A percentile compares a stretch with the other conserved stretches of the same genome.
These are phyloP conservation scores for Basidiobolus heterosporus DNA, from an alignment of 371 early-diverging fungal species.

Conservation along the genomic window DNA sequence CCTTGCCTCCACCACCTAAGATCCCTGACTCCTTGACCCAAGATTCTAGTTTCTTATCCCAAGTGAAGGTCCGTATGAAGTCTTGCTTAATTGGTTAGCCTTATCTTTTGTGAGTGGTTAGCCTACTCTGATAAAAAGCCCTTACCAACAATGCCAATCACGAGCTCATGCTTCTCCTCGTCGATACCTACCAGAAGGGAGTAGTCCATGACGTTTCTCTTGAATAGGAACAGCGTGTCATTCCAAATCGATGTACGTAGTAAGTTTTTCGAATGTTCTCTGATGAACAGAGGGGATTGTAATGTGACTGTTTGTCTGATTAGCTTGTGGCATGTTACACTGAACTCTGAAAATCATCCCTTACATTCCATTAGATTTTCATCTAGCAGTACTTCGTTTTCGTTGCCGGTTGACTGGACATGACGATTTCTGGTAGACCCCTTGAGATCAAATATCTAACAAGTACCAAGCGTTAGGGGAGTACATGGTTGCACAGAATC, in stretches of 20 bases:
- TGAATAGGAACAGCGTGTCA: slow-evolving; percentile 75
- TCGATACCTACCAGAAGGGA: slow-evolving; percentile 83
- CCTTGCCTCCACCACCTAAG: slow-evolving; percentile 67
- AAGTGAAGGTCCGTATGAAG: slow-evolving; percentile 88
- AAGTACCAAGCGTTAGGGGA: background rate
- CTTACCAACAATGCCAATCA: slow-evolving; percentile 83
- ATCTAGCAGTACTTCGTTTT: slow-evolving; percentile 77
- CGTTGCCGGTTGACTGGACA: slow-evolving; percentile 65
- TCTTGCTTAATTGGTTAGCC: slow-evolving; percentile 24
- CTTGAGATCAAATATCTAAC: slow-evolving; percentile 80
- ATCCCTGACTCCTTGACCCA: slow-evolving; percentile 86
- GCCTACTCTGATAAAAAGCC: background rate
- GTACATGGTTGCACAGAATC: background rate
- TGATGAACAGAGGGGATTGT: slow-evolving; percentile 73
- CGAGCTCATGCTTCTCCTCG: slow-evolving; percentile 56
- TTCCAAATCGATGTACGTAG: slow-evolving; percentile 64
- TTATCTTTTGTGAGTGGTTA: background rate
- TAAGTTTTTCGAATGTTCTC: slow-evolving; percentile 67
- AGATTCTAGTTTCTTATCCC: slow-evolving; percentile 89
- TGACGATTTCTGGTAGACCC: slow-evolving; percentile 87
- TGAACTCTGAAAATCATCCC: slow-evolving; percentile 3
- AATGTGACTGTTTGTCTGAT: background rate
- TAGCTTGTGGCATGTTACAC: too few species aligned
- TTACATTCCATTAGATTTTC: slow-evolving; percentile 78
- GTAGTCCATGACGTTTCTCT: slow-evolving; percentile 89